Evolutionary conservation across 208 protist genomes (phyloP).

Genomic region (Leishmania amazonensis): DNA sequence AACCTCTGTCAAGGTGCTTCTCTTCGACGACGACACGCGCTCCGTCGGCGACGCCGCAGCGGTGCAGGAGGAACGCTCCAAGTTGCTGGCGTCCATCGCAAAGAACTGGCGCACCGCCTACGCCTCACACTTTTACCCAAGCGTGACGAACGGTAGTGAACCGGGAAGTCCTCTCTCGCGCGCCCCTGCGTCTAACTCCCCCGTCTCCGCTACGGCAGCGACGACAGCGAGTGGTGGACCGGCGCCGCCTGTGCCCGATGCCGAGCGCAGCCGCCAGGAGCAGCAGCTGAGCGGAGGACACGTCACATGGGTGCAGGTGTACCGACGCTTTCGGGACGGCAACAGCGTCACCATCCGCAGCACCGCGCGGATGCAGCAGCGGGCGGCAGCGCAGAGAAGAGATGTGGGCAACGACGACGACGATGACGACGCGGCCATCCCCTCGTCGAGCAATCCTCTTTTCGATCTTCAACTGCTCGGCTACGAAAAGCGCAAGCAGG

Average conservation of each 20-base stretch:
- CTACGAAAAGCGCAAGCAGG: constrained; percentile 26
- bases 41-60: constrained; percentile 18
- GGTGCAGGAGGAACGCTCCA: constrained; percentile 29
- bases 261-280: neutral
- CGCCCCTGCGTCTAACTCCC: neutral
- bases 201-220: neutral
- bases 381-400: neutral
- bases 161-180: neutral
- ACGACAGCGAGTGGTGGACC: neutral
- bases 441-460: constrained; percentile 30
- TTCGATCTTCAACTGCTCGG: constrained; percentile 35
- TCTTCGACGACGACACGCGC: constrained; percentile 33
- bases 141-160: constrained; percentile 17
- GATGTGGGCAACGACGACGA: neutral
- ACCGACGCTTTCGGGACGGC: constrained; percentile 27
- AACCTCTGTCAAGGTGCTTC: constrained; percentile 27
- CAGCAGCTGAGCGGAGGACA: constrained; percentile 1
- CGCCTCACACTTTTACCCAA: constrained; percentile 26
- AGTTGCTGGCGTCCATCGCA: constrained; percentile 25
- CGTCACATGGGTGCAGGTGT: constrained; percentile 22
- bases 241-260: neutral
- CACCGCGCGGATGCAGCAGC: neutral
- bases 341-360: neutral
- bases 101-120: constrained; percentile 31
- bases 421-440: neutral